phyloP scores from a whole-genome alignment of 75 land plant genomes.

The Pinus albicaulis region DNA sequence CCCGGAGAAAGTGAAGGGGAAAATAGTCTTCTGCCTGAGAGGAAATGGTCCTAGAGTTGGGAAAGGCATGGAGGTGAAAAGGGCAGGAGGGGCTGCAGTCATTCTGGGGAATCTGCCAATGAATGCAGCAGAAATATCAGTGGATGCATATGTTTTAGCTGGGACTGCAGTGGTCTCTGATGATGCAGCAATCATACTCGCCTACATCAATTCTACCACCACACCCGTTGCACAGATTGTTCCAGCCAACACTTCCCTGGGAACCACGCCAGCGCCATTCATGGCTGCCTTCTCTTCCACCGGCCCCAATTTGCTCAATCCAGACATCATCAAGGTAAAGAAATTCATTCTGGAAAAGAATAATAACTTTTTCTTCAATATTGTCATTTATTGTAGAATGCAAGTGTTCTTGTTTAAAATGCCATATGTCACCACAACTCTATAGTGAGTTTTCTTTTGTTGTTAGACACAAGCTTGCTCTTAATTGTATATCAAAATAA shows the following conservation, averaged over 20 bases:
- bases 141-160: slow-evolving; percentile 35
- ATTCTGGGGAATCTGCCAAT: slow-evolving; percentile 16
- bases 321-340: slow-evolving; percentile 11
- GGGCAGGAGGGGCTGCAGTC: slow-evolving; percentile 34
- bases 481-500: too few relatives aligned
- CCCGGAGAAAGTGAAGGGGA: slow-evolving; percentile 23
- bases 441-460: too few relatives aligned
- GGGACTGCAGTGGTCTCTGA: slow-evolving; percentile 24
- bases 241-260: slow-evolving; percentile 7
- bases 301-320: slow-evolving; percentile 9
- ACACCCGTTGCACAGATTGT: slow-evolving; percentile 14
- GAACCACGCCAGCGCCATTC: slow-evolving; percentile 14
- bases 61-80: slow-evolving; percentile 23
- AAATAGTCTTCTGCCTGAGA: slow-evolving; percentile 23
- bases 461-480: too few relatives aligned
- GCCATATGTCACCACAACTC: too few relatives aligned
- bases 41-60: neutral
- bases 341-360: too few relatives aligned
- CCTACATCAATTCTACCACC: slow-evolving; percentile 7
- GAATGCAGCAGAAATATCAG: slow-evolving; percentile 28
- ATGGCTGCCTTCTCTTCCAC: slow-evolving; percentile 27
- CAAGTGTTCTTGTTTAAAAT: neutral
- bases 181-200: slow-evolving; percentile 10
- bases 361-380: too few relatives aligned
- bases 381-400: too few relatives aligned